Evolutionary conservation across 2,329 filamentous ascomycete species (phyloP).

Genomic region (Aspergillus proliferans): DNA sequence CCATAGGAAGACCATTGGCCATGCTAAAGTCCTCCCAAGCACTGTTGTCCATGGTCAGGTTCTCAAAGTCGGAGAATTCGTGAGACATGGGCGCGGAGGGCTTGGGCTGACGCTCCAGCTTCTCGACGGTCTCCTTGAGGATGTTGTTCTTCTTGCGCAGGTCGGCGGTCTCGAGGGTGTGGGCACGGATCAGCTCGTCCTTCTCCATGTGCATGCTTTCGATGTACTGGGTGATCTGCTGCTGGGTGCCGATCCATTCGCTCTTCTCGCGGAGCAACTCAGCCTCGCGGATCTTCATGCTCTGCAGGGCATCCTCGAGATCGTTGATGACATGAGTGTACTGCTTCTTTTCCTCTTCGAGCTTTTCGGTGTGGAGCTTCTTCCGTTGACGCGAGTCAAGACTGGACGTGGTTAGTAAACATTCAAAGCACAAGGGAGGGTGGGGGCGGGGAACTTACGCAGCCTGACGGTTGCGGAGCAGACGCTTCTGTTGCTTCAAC

Average conservation of each 20-base stretch:
- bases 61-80: constrained; percentile 76
- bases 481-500: constrained; percentile 94
- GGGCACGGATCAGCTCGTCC: constrained; percentile 79
- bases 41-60: constrained; percentile 67
- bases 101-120: constrained; percentile 36
- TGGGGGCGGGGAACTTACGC: constrained; percentile 60
- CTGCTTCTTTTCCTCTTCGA: constrained; percentile 95
- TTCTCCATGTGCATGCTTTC: constrained; percentile 76
- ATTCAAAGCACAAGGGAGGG: constrained; percentile 7
- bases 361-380: constrained; percentile 94
- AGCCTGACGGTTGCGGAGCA: constrained; percentile 91
- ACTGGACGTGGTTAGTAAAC: constrained; percentile 29
- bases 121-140: constrained; percentile 60
- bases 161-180: constrained; percentile 85
- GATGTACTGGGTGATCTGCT: constrained; percentile 68
- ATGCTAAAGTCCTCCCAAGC: constrained; percentile 79
- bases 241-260: constrained; percentile 65
- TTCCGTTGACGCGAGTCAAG: constrained; percentile 95
- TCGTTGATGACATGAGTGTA: constrained; percentile 69
- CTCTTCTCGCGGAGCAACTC: constrained; percentile 48
- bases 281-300: constrained; percentile 58
- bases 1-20: constrained; percentile 55
- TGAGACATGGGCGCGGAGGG: constrained; percentile 51
- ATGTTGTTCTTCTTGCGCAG: constrained; percentile 88
- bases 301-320: constrained; percentile 69